Percentiles rank a stretch among this genome's conserved stretches.
phyloP scores from a whole-genome alignment of 352 stramenopile genomes.

The Phytophthora rubi region DNA sequence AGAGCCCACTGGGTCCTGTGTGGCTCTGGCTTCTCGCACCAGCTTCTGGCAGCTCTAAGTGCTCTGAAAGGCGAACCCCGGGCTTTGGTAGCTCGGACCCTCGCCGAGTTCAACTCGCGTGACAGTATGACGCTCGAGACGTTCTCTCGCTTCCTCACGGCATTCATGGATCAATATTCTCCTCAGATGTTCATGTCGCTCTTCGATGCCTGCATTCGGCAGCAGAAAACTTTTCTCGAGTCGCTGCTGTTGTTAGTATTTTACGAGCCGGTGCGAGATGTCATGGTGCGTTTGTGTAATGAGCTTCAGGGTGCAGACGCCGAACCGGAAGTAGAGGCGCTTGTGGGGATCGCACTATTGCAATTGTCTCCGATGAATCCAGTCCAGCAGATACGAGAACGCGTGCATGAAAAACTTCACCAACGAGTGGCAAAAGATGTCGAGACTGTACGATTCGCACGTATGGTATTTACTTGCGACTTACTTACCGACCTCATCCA shows the following conservation, averaged over 20 bases:
- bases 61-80: conserved; percentile 41
- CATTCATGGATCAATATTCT: conserved; percentile 79
- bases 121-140: conserved; percentile 74
- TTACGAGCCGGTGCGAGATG: conserved; percentile 73
- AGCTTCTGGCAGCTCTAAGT: conserved; percentile 68
- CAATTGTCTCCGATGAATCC: conserved; percentile 56
- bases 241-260: conserved; percentile 65
- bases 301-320: conserved; percentile 36
- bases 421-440: conserved; percentile 41
- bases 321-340: conserved; percentile 21
- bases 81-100: conserved; percentile 38
- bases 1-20: conserved; percentile 72
- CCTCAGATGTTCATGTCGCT: conserved; percentile 55
- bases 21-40: conserved; percentile 58
- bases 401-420: conserved; percentile 25
- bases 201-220: conserved; percentile 41
- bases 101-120: conserved; percentile 55
- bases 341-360: conserved; percentile 46
- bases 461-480: conserved; percentile 84
- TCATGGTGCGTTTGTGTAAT: conserved; percentile 64
- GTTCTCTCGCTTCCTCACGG: conserved; percentile 59
- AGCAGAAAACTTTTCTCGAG: conserved; percentile 53
- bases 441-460: conserved; percentile 57
- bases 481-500: conserved; percentile 82
- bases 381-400: conserved; percentile 2